Conservation (phyloP, 768 basidiomycete genomes). For the Auriscalpium orientale region DNA sequence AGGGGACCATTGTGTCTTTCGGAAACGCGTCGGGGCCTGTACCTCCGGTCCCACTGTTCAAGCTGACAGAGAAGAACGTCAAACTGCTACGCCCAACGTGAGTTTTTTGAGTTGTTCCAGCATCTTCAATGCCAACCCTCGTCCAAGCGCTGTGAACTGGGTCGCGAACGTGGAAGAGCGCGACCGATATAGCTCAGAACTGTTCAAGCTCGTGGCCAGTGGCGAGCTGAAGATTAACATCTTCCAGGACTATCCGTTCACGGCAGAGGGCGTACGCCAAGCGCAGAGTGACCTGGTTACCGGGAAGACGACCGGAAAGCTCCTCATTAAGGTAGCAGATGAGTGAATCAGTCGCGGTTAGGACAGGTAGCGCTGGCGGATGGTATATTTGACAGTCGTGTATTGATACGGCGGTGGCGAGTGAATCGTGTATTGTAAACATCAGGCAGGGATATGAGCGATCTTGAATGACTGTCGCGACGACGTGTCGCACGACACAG, state of each 20-base stretch:
- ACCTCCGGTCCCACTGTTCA: conserved; percentile 63
- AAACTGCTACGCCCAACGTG: conserved; percentile 66
- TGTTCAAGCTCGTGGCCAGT: conserved; percentile 51
- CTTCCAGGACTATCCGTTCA: conserved; percentile 74
- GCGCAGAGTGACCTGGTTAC: conserved; percentile 67
- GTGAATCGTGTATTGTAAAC: background rate
- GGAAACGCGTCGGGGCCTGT: conserved; percentile 87
- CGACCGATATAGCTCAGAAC: conserved; percentile 49
- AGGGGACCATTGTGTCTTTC: conserved; percentile 80
- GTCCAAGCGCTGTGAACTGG: conserved; percentile 57
- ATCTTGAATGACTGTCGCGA: too few species aligned
- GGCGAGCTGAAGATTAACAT: conserved; percentile 59
- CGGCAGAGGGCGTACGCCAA: conserved; percentile 62
- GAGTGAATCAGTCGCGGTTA: background rate
- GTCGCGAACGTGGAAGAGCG: conserved; percentile 64
- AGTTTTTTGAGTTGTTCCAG: conserved; percentile 4
- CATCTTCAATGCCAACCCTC: background rate
- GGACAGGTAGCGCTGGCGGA: too few species aligned
- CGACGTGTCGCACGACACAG: too few species aligned
- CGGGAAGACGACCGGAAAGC: conserved; percentile 79
- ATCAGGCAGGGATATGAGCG: background rate
- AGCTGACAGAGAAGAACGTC: conserved; percentile 73
- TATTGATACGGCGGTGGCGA: background rate
- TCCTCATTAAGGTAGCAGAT: conserved; percentile 60
- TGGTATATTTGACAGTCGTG: background rate